Evolutionary conservation across 768 basidiomycete species (phyloP), one percentile per base, ranked within the genome.

Genomic region (Russula sp.): DNA sequence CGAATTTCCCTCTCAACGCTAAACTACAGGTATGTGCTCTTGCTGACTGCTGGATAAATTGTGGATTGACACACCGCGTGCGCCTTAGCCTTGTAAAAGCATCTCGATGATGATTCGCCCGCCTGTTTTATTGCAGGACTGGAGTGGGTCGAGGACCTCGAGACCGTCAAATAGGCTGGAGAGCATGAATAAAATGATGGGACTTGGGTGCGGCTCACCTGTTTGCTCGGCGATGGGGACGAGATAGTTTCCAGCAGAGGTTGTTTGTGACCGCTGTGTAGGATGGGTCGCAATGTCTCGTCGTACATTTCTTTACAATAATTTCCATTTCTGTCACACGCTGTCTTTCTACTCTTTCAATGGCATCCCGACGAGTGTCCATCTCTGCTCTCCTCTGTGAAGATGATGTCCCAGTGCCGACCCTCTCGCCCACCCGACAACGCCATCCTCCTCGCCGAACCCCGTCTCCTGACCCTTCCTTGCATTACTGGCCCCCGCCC

Each of bases 151-250:
- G 81, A 90, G 82, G 90, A 92, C 84, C 79, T 84, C 80, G 90
- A 87, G 90, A 92, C 88, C 90, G 90, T 92, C 85, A 82, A 77
- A 76, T 74, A 72, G 80, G 86, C 87, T 89, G 90, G 83, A 90
- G 90, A 92, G 71, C 64, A 72, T 74, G 71, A 75, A 68, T 61
- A 73, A 75, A 76, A 5, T 75, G 84, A 90, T 86, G 86, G 83
- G 89, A 89, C 87, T 88, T 91, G 90, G 90, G 90, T 92, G 90
- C 90, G 90, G 81, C 80, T 79, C 72, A 71, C 78, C 75, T 77
- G 79, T 76, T 65, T 40, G 72, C 73, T 65, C 71, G 60, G 62
- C 63, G 70, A 73, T 74, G 69, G 71, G 75, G 69, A 71, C 75
- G n/a, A 28, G 9, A 38, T n/a, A 30, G 54, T 61, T 73, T 72